Evolutionary conservation across 257 asterid genomes (phyloP), one percentile per base, ranked within the genome.

Genomic region (Vinca minor): DNA sequence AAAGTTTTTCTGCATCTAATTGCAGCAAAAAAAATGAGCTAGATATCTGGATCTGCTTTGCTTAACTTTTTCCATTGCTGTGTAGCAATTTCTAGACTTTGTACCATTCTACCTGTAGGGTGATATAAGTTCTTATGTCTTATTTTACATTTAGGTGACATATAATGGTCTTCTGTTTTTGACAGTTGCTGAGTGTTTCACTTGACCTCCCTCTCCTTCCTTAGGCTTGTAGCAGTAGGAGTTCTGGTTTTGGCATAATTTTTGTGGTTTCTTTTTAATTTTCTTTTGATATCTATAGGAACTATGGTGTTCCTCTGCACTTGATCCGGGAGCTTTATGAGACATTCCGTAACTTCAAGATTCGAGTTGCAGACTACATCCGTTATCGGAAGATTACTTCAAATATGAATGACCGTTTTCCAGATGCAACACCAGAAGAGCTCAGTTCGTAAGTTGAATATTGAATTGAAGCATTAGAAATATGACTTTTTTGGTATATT

Each of bases 341-440:
- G 83, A 92, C 96, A 38, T 89, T 85, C 81, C 93, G 98, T 61
- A 92, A 89, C 85, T 89, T 92, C 69, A 92, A 72, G 79, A 79
- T 77, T 41, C 91, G 98, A 55, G 83, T 92, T 65, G 86, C 98
- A 54, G 98, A 89, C 83, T 92, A 82, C 73, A 62, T 92, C 50
- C 98, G 98, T 56, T 92, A 89, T 71, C 89, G 96, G 59, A 92
- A 82, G 79, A 87, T 92, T 71, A 83, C 98, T 56, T 92, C 98
- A 36, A 87, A 89, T 74, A 92, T 92, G 98, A 92, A 92, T 42
- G 89, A 79, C 67, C 96, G 96, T 67, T 92, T 89, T 76, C 95
- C 96, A 39, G 96, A 92, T 74, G 96, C 96, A 59, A 89, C 96
- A n/a, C 81, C 95, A 23, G 96, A 92, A 69, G 98, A 92, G 75